A percentile compares a stretch with the other conserved stretches of the same genome.
Conservation (phyloP, 208 protist genomes). For the Crithidia thermophila region DNA sequence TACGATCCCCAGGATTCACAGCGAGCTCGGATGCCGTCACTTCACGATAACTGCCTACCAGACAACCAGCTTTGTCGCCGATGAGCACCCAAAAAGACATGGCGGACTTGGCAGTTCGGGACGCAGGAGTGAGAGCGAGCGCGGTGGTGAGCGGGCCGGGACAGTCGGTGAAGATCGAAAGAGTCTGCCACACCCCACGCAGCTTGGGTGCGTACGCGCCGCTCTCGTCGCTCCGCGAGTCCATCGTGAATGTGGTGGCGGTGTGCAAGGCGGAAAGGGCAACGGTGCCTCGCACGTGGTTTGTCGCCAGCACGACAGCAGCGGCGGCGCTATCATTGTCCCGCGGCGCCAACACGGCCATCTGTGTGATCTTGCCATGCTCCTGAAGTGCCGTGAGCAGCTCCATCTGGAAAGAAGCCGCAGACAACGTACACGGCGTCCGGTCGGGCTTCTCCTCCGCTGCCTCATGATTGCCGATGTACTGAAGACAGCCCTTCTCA, state of each 20-base stretch:
- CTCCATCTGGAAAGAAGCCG: neutral
- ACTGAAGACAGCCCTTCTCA: neutral
- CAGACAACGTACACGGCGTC: too few species aligned
- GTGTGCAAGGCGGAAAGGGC: slow-evolving; percentile 17
- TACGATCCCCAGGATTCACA: neutral
- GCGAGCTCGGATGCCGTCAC: neutral
- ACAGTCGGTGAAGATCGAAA: slow-evolving; percentile 13
- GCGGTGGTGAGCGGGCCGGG: slow-evolving; percentile 22
- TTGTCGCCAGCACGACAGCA: slow-evolving; percentile 18
- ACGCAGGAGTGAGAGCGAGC: neutral
- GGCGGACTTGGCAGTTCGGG: neutral
- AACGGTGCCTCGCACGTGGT: slow-evolving; percentile 16
- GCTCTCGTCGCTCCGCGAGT: too few species aligned
- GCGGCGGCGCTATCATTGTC: neutral
- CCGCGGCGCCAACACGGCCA: too few species aligned
- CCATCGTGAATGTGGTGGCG: too few species aligned
- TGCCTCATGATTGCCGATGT: too few species aligned
- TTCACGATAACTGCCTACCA: neutral
- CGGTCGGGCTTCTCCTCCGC: too few species aligned
- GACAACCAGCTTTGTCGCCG: slow-evolving; percentile 22
- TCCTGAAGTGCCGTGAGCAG: neutral
- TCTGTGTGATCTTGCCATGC: slow-evolving; percentile 27
- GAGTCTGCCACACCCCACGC: slow-evolving; percentile 5
- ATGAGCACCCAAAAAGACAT: slow-evolving; percentile 24
- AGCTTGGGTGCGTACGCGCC: neutral